Evolutionary conservation across 106 monocot genomes (phyloP), one percentile per base, ranked within the genome.

Genomic region (Acanthochlamys bracteata): DNA sequence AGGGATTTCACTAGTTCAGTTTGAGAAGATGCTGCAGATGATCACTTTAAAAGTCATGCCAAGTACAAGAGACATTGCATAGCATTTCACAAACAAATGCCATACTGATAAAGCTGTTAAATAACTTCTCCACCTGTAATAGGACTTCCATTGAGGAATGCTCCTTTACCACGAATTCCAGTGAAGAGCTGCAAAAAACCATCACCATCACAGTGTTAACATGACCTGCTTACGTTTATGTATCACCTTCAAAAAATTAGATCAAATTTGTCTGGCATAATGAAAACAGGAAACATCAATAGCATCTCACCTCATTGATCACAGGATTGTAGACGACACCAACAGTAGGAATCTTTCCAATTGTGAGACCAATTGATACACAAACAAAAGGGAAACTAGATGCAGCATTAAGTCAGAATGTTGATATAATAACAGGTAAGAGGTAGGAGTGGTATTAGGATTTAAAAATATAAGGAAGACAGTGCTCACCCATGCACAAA

Each of bases 271-370:
- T 33, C 33, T 33, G 33, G 33, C 33, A 33, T 33, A 33, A 33
- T 33, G 33, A 33, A 33, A 33, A 33, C 33, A 33, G 33, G 33
- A 33, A 33, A 33, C 33, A 33, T 33, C n/a, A n/a, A n/a, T n/a
- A n/a, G n/a, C n/a, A n/a, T n/a, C 66, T 55, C 65, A 96, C 95
- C 87, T 96, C 95, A 72, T 83, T 57, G 58, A 91, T 54, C 46
- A 96, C 88, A 4, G 95, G 95, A 75, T 96, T 96, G 78, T 84
- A 96, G 1, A 96, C 90, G 58, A 96, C 90, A 25, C 95, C 95
- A 63, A 96, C 68, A 23, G 84, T 88, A 63, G 87, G 90, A 69
- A 91, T 66, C 57, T 85, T 96, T n/a, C 71, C 65, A 52, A 96
- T 90, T n/a, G 90, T 80, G n/a, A 96, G 79, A 58, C 95, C 95